Evolutionary conservation across 768 basidiomycete genomes (phyloP).

Genomic region (Boletus sensibilis): DNA sequence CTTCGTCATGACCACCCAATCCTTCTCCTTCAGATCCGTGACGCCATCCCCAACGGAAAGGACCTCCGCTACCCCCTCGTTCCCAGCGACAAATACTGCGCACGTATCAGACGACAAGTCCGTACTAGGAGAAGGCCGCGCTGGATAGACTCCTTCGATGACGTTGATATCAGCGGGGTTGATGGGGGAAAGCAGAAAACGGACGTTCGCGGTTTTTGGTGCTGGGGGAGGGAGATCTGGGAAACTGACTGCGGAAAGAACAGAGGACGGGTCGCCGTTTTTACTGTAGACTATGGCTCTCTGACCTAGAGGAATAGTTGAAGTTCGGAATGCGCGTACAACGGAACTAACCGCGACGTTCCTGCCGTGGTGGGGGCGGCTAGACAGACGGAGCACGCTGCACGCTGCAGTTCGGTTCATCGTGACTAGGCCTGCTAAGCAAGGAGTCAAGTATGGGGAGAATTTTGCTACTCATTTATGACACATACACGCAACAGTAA

Average conservation of each 20-base stretch:
- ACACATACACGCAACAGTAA: background rate
- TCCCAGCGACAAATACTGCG: slow-evolving; percentile 63
- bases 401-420: slow-evolving; percentile 2
- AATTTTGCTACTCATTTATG: background rate
- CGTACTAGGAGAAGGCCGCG: slow-evolving; percentile 47
- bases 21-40: slow-evolving; percentile 46
- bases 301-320: slow-evolving; percentile 36
- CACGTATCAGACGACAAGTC: slow-evolving; percentile 35
- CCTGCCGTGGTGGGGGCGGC: background rate
- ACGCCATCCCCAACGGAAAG: slow-evolving; percentile 59
- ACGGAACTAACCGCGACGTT: background rate
- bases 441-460: background rate
- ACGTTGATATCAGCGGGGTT: slow-evolving; percentile 84
- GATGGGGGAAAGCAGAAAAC: slow-evolving; percentile 68
- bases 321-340: slow-evolving; percentile 31
- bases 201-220: slow-evolving; percentile 60
- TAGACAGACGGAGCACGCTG: background rate
- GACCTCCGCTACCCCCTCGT: slow-evolving; percentile 74
- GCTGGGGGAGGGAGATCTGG: slow-evolving; percentile 52
- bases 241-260: slow-evolving; percentile 54
- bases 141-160: slow-evolving; percentile 80
- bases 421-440: background rate
- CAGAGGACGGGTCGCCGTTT: slow-evolving; percentile 61
- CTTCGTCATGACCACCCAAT: slow-evolving; percentile 74
- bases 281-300: slow-evolving; percentile 66